Base-by-base conservation (phyloP, 1,284 basidiomycete genomes). In the Melampsora larici-populina region DNA sequence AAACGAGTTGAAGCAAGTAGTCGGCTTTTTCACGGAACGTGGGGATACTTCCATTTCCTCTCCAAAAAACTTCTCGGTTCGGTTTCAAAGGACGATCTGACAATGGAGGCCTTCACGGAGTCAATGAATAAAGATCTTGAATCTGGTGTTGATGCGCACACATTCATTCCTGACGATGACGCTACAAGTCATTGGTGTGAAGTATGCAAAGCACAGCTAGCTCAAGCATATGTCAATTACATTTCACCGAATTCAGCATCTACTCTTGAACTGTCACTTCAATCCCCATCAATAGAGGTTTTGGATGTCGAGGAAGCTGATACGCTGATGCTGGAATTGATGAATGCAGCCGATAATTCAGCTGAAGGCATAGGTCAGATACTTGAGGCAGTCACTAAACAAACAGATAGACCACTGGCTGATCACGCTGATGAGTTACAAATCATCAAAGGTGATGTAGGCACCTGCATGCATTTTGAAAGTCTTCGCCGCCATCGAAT, bases 11-110 rank as follows among this genome's bases (percentile, higher is more conserved):
- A 36, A 40, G 40, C 24, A 6, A 8, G 8, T 21, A 71, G 36
- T 24, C 33, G 17, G 21, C 26, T 71, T 24, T 71, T 71, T 29
- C 55, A 63, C 29, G 70, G 31, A 1, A 71, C 70, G 13, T 71
- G 70, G 70, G 55, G 70, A 26, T 46, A 60, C 33, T 40, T 70
- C 48, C 68, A 51, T 49, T 36, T 49, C 49, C n/a, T 70, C 15
- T n/a, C 68, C 1, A 26, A 26, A n/a, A 29, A 58, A 29, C 62
- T 62, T 13, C 13, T 40, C 7, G 26, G n/a, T 60, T 55, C n/a
- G 48, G n/a, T 15, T 1, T 15, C 46, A 1, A 33, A 60, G 13
- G 18, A 26, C 6, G 36, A 62, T 21, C 36, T 71, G 0, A 40
- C 29, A 29, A 31, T 71, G 21, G 55, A 49, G 11, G 36, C 51